phyloP scores from a whole-genome alignment of 305 asterid genomes.

The Fraxinus angustifolia region DNA sequence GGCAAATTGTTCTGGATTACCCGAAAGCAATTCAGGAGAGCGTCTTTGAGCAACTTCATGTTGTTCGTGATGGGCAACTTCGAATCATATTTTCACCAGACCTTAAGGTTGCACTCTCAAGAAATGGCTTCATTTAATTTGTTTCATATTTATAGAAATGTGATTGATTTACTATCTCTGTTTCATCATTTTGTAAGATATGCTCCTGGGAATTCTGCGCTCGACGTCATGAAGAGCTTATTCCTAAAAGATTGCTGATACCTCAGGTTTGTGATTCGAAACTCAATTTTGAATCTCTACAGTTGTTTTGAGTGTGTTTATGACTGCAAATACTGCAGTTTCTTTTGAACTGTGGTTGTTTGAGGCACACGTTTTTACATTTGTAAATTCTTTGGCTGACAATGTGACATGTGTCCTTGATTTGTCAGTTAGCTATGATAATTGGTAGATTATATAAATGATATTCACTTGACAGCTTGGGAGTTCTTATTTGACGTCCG shows the following conservation, averaged over 20 bases:
- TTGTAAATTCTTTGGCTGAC: not conserved
- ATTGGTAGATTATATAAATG: not conserved
- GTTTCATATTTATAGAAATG: conserved; percentile 8
- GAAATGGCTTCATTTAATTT: conserved; percentile 4
- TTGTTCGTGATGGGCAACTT: conserved; percentile 79
- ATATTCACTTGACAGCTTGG: not conserved
- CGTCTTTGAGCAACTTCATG: conserved; percentile 74
- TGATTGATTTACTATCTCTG: conserved; percentile 10
- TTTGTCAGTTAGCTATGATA: not conserved
- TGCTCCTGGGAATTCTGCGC: conserved; percentile 93
- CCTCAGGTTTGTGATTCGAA: conserved; percentile 51
- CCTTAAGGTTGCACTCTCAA: conserved; percentile 50
- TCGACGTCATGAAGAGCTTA: conserved; percentile 77
- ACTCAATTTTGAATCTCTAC: not conserved
- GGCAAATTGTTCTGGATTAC: conserved; percentile 71
- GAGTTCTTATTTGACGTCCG: not conserved
- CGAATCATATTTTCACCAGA: conserved; percentile 76
- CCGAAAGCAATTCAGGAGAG: conserved; percentile 84
- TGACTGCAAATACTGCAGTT: not conserved
- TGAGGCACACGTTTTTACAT: not conserved
- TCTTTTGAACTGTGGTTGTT: not conserved
- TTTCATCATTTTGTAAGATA: conserved; percentile 42
- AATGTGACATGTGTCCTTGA: not conserved
- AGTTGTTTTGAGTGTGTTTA: not conserved
- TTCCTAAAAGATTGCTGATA: conserved; percentile 63